Base-by-base conservation (phyloP, 2,329 filamentous ascomycete genomes). In the Colletotrichum cordylinicola region DNA sequence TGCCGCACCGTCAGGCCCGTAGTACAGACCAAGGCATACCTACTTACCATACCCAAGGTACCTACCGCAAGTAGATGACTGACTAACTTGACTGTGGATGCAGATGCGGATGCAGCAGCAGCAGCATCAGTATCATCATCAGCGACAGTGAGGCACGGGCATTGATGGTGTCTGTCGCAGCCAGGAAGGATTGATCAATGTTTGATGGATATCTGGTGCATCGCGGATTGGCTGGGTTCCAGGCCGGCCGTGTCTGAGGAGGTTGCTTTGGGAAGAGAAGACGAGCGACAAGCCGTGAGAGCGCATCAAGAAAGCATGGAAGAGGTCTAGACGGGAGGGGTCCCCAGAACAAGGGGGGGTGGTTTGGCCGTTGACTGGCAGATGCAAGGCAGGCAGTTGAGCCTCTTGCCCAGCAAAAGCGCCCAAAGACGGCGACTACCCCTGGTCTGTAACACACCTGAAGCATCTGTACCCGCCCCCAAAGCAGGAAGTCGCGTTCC, bases 401-500 rank as follows among this genome's bases (percentile, higher is more conserved):
- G 60, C 27, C 60, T 64, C 33, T 37, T 37, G 18, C 29, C 16
- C 18, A 35, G 10, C n/a, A 8, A 65, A 43, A 27, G 61, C 62
- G 37, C 62, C 33, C 62, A 48, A 65, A 65, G 37, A 65, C 62
- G 62, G 62, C 62, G 62, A 33, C 60, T 31, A 64, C 81, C 86
- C 86, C 82, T 85, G 83, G 85, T 80, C 83, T 88, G 86, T 82
- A 85, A 88, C 87, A 87, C 80, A 84, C 84, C 82, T 88, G 87
- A 88, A 81, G 87, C 87, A 88, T 79, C 75, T 80, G 61, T 77
- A 69, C 69, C 69, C 29, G 72, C 72, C 62, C 52, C 67, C 67
- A 71, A 33, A 31, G 56, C 56, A 31, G 56, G 16, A 31, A 61
- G 61, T 69, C 48, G 52, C 21, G 70, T 70, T 66, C 48, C 65